phyloP scores from a whole-genome alignment of 441 rosid species.

The Euphorbia schlechtendalii region DNA sequence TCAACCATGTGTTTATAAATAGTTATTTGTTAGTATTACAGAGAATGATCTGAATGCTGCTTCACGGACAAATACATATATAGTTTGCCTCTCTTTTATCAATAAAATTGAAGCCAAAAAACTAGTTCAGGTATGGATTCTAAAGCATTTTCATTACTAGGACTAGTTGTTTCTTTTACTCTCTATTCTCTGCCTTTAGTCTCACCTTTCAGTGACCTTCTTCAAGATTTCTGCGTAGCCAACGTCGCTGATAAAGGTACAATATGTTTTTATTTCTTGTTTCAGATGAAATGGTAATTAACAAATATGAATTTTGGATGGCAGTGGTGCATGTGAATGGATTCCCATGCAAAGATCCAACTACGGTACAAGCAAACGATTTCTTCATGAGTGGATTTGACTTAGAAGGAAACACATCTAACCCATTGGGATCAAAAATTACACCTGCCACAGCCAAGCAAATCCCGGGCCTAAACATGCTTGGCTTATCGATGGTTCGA shows the following conservation, averaged over 20 bases:
- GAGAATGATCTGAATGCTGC: no score
- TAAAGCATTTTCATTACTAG: no score
- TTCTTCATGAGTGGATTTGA: slow-evolving; percentile 29
- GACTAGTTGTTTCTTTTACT: no score
- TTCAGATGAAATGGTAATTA: no score
- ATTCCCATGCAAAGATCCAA: slow-evolving; percentile 28
- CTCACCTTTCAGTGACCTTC: slow-evolving; percentile 2
- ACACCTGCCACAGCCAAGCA: slow-evolving; percentile 17
- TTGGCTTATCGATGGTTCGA: slow-evolving; percentile 25
- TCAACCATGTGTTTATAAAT: no score
- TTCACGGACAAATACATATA: no score
- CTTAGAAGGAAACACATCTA: slow-evolving; percentile 17
- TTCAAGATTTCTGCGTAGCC: slow-evolving; percentile 31
- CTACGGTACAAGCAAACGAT: slow-evolving; percentile 20
- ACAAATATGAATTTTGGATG: neutral
- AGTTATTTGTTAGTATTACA: no score
- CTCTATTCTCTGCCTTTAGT: no score
- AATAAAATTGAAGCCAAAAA: no score
- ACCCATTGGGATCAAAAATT: slow-evolving; percentile 19
- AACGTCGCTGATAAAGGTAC: slow-evolving; percentile 13
- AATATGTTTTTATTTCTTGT: no score
- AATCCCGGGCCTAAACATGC: slow-evolving; percentile 30
- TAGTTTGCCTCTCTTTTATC: no score
- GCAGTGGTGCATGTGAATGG: slow-evolving; percentile 25
- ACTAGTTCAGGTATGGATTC: no score